Conservation (phyloP, 139 green algal genomes). For the Auxenochlorella pyrenoidosa region DNA sequence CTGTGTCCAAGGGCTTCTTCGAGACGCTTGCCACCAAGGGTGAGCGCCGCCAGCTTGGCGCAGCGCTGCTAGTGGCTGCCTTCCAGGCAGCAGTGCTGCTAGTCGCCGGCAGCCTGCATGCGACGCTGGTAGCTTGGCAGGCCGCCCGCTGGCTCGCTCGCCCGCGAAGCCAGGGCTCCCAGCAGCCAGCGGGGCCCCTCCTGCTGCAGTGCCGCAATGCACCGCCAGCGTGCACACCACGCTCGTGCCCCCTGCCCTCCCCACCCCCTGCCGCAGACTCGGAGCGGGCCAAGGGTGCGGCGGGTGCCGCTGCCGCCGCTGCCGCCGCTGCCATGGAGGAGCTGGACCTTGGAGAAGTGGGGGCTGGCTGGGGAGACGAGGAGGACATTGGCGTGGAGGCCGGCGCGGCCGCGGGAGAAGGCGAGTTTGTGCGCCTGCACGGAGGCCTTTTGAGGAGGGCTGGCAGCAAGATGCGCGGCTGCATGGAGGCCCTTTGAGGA, state of each 20-base stretch:
- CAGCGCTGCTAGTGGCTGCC: neutral
- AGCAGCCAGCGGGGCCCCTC: no score
- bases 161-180: no score
- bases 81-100: neutral
- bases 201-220: no score
- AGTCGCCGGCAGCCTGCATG: no score
- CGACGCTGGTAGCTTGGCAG: no score
- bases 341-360: constrained; percentile 72
- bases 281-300: constrained; percentile 41
- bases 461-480: no score
- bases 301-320: constrained; percentile 35
- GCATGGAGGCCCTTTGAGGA: no score
- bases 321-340: constrained; percentile 59
- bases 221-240: no score
- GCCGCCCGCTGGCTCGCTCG: no score
- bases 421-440: neutral
- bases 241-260: neutral
- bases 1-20: constrained; percentile 97
- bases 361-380: constrained; percentile 81
- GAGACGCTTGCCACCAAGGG: constrained; percentile 86
- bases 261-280: constrained; percentile 21
- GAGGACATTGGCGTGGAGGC: constrained; percentile 74
- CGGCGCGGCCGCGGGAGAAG: constrained; percentile 44
- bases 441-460: no score
- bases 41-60: neutral